These are phyloP conservation scores for Arthroderma uncinatum DNA, from an alignment of 2,329 filamentous ascomycete genomes.

Conservation along the genomic window DNA sequence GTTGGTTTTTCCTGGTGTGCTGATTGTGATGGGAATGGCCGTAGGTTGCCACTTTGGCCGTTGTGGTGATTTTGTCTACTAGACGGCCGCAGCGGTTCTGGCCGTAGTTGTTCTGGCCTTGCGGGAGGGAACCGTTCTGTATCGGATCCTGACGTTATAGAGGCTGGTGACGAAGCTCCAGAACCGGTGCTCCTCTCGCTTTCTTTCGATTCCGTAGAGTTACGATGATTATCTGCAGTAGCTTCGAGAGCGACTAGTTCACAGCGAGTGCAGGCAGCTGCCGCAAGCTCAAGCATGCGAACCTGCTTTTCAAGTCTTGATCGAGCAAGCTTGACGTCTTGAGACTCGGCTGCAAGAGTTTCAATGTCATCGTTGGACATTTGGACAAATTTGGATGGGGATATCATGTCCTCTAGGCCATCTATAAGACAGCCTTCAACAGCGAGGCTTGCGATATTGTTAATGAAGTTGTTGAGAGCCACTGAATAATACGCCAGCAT, in stretches of 20 bases:
- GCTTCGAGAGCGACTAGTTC: conserved; percentile 15
- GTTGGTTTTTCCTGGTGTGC: not conserved
- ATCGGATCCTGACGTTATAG: conserved; percentile 6
- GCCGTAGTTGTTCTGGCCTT: not conserved
- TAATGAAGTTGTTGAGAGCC: conserved; percentile 25
- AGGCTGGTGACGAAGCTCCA: conserved; percentile 6
- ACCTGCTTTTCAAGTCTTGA: conserved; percentile 10
- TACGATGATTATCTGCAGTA: conserved; percentile 11
- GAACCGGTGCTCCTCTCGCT: conserved; percentile 6
- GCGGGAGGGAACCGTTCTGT: not conserved
- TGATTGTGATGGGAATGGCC: conserved; percentile 5
- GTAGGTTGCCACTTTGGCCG: not conserved
- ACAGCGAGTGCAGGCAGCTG: conserved; percentile 14
- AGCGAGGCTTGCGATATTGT: conserved; percentile 29
- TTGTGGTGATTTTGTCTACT: not conserved
- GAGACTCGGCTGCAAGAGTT: conserved; percentile 19
- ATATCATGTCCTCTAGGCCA: conserved; percentile 26
- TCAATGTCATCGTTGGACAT: conserved; percentile 23
- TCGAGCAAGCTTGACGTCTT: conserved; percentile 12
- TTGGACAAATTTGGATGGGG: conserved; percentile 22
- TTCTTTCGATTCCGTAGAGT: conserved; percentile 2
- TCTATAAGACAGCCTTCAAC: conserved; percentile 31
- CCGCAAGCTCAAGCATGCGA: conserved; percentile 13
- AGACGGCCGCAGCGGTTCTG: not conserved
- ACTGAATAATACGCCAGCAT: conserved; percentile 20